Percentiles rank a stretch among this genome's conserved stretches.
These are phyloP conservation scores for Xerocomellus chrysenteron DNA, from an alignment of 768 basidiomycete species.

Conservation along the genomic window DNA sequence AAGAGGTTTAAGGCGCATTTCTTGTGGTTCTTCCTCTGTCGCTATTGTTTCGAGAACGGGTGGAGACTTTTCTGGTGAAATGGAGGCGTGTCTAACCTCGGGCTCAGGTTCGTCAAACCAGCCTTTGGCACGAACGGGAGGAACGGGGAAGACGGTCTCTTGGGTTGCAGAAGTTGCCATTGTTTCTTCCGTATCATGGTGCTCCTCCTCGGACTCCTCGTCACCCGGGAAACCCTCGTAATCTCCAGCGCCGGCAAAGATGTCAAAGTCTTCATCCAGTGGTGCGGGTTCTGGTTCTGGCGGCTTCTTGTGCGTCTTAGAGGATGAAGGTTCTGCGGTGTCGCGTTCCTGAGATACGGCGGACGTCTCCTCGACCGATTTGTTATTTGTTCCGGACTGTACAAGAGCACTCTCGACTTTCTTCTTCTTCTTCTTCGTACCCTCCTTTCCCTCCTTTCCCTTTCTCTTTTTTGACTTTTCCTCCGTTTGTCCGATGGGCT, in stretches of 20 bases:
- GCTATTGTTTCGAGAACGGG: constrained; percentile 5
- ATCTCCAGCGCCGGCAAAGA: constrained; percentile 83
- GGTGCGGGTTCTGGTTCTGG: constrained; percentile 20
- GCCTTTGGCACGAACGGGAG: constrained; percentile 19
- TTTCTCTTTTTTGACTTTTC: constrained; percentile 50
- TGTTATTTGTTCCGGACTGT: constrained; percentile 6
- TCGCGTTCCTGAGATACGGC: neutral
- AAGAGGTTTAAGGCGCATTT: constrained; percentile 67
- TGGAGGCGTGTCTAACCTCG: constrained; percentile 15
- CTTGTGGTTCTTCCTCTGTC: constrained; percentile 37
- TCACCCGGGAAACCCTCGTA: constrained; percentile 70
- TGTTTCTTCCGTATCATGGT: constrained; percentile 14
- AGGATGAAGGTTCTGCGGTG: neutral
- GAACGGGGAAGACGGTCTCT: constrained; percentile 8
- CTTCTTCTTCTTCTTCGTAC: constrained; percentile 58
- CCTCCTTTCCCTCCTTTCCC: constrained; percentile 37
- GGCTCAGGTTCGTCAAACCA: constrained; percentile 50
- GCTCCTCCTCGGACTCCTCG: constrained; percentile 48
- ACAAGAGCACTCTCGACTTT: constrained; percentile 39
- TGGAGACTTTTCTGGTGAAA: constrained; percentile 13
- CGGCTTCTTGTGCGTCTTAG: constrained; percentile 8
- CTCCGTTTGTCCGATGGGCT: constrained; percentile 49
- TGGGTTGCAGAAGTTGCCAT: constrained; percentile 8
- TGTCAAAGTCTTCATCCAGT: constrained; percentile 69
- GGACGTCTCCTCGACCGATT: neutral